Evolutionary conservation across 495 filamentous ascomycete genomes (phyloP), one percentile per base, ranked within the genome.

Genomic region (Aspergillus nidulans): DNA sequence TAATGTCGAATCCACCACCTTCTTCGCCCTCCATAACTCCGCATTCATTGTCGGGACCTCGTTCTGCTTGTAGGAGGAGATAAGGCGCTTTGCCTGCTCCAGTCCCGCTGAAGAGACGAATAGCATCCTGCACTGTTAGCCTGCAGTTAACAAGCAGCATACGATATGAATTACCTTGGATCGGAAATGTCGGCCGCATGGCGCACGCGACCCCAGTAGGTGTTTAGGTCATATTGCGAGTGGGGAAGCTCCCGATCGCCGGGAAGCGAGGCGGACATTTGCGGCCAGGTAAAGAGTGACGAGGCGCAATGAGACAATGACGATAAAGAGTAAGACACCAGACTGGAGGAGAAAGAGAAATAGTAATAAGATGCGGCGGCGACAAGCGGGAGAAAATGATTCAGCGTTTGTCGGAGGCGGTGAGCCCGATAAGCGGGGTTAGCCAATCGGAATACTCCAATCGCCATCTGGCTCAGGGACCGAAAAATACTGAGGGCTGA

Each of bases 11-110:
- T 98, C 94, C 20, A 96, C 85, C 53, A 96, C 83, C 78, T 97
- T 96, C 81, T 98, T 98, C 32, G 94, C 94, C 55, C 77, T 78
- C 94, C 94, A 98, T 61, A 97, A 69, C 60, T 96, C 89, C 8
- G 91, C 85, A 6, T 86, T 95, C 91, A 97, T 96, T 4, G 66
- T 57, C 51, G 79, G 78, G 51, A 89, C 75, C 61, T 86, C 76
- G 54, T 89, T 90, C 59, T 81, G 77, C 76, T 97, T 97, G 74
- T 96, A 98, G 16, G 78, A 75, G 8, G 86, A 71, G 41, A 98
- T 76, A 39, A 92, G 70, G 43, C 70, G 69, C 67, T 95, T 97
- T 42, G 94, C 90, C 69, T 88, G 73, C 61, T 95, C 89, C 49
- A 98, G 84, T 12, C 87, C 87, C 16, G 84, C 69, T 21, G 75